phyloP scores from a whole-genome alignment of 169 alveolate genomes.

The Perkinsus marinus region DNA sequence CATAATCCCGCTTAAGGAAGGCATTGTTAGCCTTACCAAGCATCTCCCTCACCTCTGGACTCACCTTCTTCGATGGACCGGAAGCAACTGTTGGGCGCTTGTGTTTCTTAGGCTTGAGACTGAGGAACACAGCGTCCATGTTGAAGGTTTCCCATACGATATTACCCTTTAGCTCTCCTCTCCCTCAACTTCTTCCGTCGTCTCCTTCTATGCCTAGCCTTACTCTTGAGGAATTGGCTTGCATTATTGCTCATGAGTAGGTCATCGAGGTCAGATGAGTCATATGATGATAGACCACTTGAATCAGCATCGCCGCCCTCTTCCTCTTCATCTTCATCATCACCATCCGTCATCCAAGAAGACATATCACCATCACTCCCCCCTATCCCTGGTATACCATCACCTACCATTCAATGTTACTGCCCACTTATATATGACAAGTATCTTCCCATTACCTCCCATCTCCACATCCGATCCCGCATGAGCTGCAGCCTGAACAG shows the following conservation, averaged over 20 bases:
- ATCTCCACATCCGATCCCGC: too few relatives aligned
- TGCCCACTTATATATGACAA: neutral
- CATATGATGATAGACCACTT: neutral
- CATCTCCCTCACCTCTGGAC: neutral
- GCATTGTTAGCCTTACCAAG: neutral
- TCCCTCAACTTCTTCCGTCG: neutral
- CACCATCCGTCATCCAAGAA: neutral
- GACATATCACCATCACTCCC: neutral
- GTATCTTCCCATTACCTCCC: too few relatives aligned
- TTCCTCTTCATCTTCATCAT: neutral
- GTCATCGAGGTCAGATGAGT: neutral
- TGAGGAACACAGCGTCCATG: neutral
- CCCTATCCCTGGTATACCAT: neutral
- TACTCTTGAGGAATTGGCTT: neutral
- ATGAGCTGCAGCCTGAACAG: too few relatives aligned
- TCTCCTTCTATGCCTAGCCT: neutral
- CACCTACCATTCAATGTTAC: neutral
- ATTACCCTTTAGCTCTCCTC: neutral
- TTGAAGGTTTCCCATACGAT: neutral
- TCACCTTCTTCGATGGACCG: neutral
- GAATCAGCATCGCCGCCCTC: neutral
- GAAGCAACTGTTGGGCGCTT: neutral
- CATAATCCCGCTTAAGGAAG: neutral
- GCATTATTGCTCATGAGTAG: neutral
- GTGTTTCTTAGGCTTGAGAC: neutral